Evolutionary conservation across 108 stramenopile genomes (phyloP), one percentile per base, ranked within the genome.

Genomic region (Cylindrotheca closterium): DNA sequence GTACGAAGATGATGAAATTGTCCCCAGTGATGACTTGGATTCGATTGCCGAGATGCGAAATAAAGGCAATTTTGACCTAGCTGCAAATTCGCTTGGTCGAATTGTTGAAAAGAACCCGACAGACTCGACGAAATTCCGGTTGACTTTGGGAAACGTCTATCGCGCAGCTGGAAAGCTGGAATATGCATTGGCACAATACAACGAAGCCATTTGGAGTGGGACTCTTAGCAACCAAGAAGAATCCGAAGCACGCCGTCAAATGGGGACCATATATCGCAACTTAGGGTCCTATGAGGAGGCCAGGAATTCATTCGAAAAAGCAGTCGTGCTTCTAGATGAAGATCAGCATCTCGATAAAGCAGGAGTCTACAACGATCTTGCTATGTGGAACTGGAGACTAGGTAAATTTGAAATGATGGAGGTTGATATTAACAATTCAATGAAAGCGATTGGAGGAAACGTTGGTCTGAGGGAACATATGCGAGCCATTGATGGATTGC

Each of bases 231-330:
- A 42, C 7, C 37, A 42, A 42, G 37, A 42, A 42, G 10, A 42
- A 15, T 42, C 37, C 37, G 37, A 42, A 42, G 37, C 37, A 42
- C 37, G 37, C 37, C 37, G 37, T 42, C 37, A 42, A 42, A 42
- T 42, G 37, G 37, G 37, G 15, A 42, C 37, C 37, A 42, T 42
- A 7, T 42, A 42, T 42, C 37, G 37, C 37, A 42, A 42, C 37
- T 42, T 42, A 15, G 37, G 37, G 15, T 42, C 15, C 37, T 42
- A 42, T 42, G 37, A 42, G 10, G 15, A 15, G 37, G 37, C 37
- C 37, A 15, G 37, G 15, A 42, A 42, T 42, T 7, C 37, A 42
- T 42, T 42, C 37, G 37, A 42, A 42, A 15, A 42, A 7, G 37
- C 37, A 42, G 10, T 42, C 37, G 15, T 10, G 37, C 37, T 42